Percentiles rank a stretch among this genome's conserved stretches.
Evolutionary conservation across 140 eudicot species (phyloP).

Genomic region (Ambrosia hybrid): DNA sequence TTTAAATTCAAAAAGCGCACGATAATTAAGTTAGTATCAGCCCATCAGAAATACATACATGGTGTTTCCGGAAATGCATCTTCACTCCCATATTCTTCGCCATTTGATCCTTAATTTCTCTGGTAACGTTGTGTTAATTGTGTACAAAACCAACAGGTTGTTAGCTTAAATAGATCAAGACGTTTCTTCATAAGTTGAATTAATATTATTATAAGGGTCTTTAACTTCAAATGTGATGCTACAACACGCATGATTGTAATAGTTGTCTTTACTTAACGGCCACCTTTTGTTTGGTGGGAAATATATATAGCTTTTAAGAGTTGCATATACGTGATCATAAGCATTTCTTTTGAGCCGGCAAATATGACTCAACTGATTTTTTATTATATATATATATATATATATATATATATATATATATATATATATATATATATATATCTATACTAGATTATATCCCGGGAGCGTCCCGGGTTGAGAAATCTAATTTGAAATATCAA

Average conservation of each 20-base stretch:
- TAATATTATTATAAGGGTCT: background rate
- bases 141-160: background rate
- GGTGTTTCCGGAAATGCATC: slow-evolving; percentile 34
- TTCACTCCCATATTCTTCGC: slow-evolving; percentile 25
- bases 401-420: too few relatives aligned
- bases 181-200: background rate
- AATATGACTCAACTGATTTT: background rate
- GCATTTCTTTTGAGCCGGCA: slow-evolving; percentile 4
- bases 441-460: too few relatives aligned
- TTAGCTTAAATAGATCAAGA: slow-evolving; percentile 10
- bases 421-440: too few relatives aligned
- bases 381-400: too few relatives aligned
- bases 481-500: too few relatives aligned
- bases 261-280: slow-evolving; percentile 11
- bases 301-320: slow-evolving; percentile 10
- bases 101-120: slow-evolving; percentile 12
- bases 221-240: background rate
- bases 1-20: background rate
- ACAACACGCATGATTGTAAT: slow-evolving; percentile 6
- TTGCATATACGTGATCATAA: slow-evolving; percentile 1
- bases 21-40: background rate
- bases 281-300: slow-evolving; percentile 24
- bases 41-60: slow-evolving; percentile 13
- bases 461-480: too few relatives aligned
- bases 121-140: background rate